Evolutionary conservation across 768 basidiomycete genomes (phyloP).

Genomic region (Pisolithus microcarpus): DNA sequence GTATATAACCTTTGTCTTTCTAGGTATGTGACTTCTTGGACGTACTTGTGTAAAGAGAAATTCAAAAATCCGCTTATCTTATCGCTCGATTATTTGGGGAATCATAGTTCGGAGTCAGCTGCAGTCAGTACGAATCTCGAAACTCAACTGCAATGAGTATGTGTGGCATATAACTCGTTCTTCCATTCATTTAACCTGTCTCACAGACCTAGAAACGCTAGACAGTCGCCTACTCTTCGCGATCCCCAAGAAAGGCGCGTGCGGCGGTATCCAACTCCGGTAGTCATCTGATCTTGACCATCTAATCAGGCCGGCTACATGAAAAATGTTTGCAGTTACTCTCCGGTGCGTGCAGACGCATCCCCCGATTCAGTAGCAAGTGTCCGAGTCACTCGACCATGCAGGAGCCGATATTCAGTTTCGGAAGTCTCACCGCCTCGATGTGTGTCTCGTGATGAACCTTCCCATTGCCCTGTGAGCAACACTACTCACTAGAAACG

Average conservation of each 20-base stretch:
- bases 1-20: too few species aligned
- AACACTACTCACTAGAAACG: not conserved
- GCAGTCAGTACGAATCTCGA: too few species aligned
- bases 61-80: not conserved
- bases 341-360: conserved; percentile 47
- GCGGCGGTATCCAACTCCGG: not conserved
- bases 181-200: not conserved
- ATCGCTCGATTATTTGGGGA: not conserved
- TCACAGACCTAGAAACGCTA: conserved; percentile 62
- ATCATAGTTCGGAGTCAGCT: too few species aligned
- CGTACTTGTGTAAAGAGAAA: too few species aligned
- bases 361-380: not conserved
- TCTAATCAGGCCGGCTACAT: conserved; percentile 63
- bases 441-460: conserved; percentile 90
- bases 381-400: not conserved
- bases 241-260: conserved; percentile 91
- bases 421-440: conserved; percentile 76
- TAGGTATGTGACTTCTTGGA: too few species aligned
- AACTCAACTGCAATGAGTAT: conserved; percentile 17
- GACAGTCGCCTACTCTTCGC: conserved; percentile 87
- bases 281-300: not conserved
- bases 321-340: conserved; percentile 86
- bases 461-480: conserved; percentile 89
- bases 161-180: not conserved
- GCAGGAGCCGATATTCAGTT: conserved; percentile 95